Evolutionary conservation across 1,139 yeast genomes (phyloP), one percentile per base, ranked within the genome.

Genomic region (Hansenula sp.): DNA sequence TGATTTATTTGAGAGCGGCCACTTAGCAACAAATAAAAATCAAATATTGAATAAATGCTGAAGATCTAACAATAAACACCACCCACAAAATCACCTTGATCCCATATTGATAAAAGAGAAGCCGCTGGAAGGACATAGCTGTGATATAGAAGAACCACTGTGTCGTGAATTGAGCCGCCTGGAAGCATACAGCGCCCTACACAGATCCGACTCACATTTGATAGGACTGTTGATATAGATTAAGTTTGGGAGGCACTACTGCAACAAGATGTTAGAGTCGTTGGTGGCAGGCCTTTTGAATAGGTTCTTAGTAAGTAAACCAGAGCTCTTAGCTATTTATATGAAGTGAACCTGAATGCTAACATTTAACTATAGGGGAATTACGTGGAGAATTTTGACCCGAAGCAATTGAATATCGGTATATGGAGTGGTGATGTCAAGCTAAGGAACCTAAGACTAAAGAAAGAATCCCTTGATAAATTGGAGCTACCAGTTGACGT

Each of bases 341-440:
- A 11, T n/a, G n/a, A 9, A 16, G 27, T 27, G 8, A 6, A 21
- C 9, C 5, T 5, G 25, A 17, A 4, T 24, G 33, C 51, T 50
- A 46, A 45, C 47, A 35, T 21, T n/a, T 17, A 15, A 18, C 5
- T 18, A 18, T 34, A 55, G 52, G 87, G 88, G 4, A 72, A 84
- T 16, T 86, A 93, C 67, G 93, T 94, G 43, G 96, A 94, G 66
- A 86, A 93, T 64, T 93, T 93, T 61, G 99, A 94, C 65, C 91
- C 97, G 13, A 87, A 87, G 53, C 97, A 91, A 60, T 70, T 93
- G 59, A 90, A 93, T 57, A 91, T 93, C 46, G 99, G 98, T 3
- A 91, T 94, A 36, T 91, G 99, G 96, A 81, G 93, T 57, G 99
- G 99, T 28, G 98, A 93, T 71, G 99, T 91, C 39, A 89, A 88